phyloP scores from a whole-genome alignment of 83 land plant species.

The Picea abies region DNA sequence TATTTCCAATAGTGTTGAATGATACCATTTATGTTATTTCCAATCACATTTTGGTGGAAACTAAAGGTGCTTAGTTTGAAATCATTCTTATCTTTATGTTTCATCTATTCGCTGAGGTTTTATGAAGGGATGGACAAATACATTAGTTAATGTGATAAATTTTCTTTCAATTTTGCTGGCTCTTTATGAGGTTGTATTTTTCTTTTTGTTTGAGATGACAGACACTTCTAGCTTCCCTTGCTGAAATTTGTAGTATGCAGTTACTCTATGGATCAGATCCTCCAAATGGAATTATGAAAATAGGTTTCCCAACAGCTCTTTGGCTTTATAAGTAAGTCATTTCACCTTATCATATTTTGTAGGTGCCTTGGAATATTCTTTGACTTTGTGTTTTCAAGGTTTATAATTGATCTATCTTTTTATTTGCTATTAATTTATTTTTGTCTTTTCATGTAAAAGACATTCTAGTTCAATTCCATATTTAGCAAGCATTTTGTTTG shows the following conservation, averaged over 20 bases:
- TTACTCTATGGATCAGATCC: slow-evolving; percentile 69
- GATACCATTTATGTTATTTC: neutral
- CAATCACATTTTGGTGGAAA: neutral
- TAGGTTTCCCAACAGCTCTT: slow-evolving; percentile 67
- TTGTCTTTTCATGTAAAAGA: neutral
- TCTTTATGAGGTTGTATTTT: neutral
- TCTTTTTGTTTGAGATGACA: slow-evolving; percentile 29
- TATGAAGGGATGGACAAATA: neutral
- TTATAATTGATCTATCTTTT: neutral
- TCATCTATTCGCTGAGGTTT: neutral
- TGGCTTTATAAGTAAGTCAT: slow-evolving; percentile 84
- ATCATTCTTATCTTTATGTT: neutral
- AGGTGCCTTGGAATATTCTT: neutral
- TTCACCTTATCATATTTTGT: neutral
- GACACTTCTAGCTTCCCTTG: slow-evolving; percentile 79
- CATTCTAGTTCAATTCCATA: neutral
- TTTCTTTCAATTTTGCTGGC: neutral
- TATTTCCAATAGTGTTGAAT: neutral
- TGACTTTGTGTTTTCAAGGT: neutral
- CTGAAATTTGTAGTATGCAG: slow-evolving; percentile 83
- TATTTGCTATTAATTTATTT: neutral
- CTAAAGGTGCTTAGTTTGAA: no score
- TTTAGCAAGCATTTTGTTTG: neutral
- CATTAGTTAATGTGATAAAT: neutral
- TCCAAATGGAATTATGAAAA: slow-evolving; percentile 78